phyloP scores from a whole-genome alignment of 805 yeast genomes.

The Candida parachauliodes region DNA sequence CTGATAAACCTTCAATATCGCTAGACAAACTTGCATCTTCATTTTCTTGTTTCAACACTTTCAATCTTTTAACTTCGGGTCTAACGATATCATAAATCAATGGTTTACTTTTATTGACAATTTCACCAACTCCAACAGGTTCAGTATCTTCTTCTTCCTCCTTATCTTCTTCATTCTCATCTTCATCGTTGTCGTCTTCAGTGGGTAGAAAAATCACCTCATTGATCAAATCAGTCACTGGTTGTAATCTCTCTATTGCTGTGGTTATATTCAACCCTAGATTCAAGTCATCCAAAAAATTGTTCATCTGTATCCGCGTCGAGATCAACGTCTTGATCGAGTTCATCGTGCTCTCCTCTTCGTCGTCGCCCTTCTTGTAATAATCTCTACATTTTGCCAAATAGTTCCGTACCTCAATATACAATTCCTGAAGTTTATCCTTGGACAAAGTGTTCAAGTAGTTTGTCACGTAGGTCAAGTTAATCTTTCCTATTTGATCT shows the following conservation, averaged over 20 bases:
- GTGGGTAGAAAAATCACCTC: slow-evolving; percentile 47
- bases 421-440: slow-evolving; percentile 22
- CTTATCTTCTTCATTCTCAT: slow-evolving; percentile 14
- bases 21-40: slow-evolving; percentile 14
- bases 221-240: slow-evolving; percentile 41
- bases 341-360: slow-evolving; percentile 20
- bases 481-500: slow-evolving; percentile 49
- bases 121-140: slow-evolving; percentile 52
- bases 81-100: slow-evolving; percentile 49
- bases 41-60: slow-evolving; percentile 12
- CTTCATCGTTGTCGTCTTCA: slow-evolving; percentile 39
- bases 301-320: slow-evolving; percentile 40
- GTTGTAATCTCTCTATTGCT: slow-evolving; percentile 52
- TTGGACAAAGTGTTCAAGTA: slow-evolving; percentile 10
- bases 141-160: slow-evolving; percentile 31
- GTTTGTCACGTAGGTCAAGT: slow-evolving; percentile 22
- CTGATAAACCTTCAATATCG: slow-evolving; percentile 32
- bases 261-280: slow-evolving; percentile 47
- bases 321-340: slow-evolving; percentile 38
- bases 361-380: slow-evolving; percentile 12
- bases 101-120: slow-evolving; percentile 46
- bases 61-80: slow-evolving; percentile 30
- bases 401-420: slow-evolving; percentile 18
- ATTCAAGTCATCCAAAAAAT: slow-evolving; percentile 36
- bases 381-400: slow-evolving; percentile 23